Conservation (phyloP, 805 yeast species). For the Metschnikowia sp. region DNA sequence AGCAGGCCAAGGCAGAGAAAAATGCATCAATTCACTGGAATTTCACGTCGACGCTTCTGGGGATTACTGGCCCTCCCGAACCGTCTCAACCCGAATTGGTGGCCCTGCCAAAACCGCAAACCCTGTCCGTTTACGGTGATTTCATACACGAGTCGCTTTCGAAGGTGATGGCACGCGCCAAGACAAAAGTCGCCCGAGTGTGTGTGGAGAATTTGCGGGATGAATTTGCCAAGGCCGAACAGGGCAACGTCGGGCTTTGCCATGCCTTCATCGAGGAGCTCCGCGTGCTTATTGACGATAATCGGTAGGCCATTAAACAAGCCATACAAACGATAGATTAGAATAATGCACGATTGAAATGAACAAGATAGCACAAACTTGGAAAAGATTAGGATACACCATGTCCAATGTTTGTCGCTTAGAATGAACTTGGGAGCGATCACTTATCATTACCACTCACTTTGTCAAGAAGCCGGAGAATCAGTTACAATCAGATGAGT, state of each 20-base stretch:
- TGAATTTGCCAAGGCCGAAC: slow-evolving; percentile 45
- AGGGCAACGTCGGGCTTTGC: slow-evolving; percentile 57
- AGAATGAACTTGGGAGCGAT: no score
- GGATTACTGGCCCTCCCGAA: not conserved
- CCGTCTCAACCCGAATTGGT: not conserved
- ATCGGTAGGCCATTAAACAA: not conserved
- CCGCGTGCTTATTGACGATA: slow-evolving; percentile 10
- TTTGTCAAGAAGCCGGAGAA: no score
- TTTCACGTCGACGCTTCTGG: slow-evolving; percentile 13
- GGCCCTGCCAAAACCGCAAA: slow-evolving; percentile 6
- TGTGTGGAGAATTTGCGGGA: slow-evolving; percentile 44
- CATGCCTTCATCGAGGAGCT: slow-evolving; percentile 68
- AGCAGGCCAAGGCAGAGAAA: slow-evolving; percentile 17
- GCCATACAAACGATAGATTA: no score
- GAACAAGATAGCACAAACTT: not conserved
- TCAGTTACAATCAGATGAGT: no score
- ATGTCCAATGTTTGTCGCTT: no score
- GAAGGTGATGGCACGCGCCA: slow-evolving; percentile 51
- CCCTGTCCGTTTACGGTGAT: slow-evolving; percentile 11
- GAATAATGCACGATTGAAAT: not conserved
- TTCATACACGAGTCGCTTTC: slow-evolving; percentile 10
- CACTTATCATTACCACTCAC: no score
- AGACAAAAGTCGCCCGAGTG: slow-evolving; percentile 43
- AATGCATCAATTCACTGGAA: slow-evolving; percentile 12
- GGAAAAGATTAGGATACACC: no score